phyloP scores from a whole-genome alignment of 441 rosid species.

The Syzygium syzygioides region DNA sequence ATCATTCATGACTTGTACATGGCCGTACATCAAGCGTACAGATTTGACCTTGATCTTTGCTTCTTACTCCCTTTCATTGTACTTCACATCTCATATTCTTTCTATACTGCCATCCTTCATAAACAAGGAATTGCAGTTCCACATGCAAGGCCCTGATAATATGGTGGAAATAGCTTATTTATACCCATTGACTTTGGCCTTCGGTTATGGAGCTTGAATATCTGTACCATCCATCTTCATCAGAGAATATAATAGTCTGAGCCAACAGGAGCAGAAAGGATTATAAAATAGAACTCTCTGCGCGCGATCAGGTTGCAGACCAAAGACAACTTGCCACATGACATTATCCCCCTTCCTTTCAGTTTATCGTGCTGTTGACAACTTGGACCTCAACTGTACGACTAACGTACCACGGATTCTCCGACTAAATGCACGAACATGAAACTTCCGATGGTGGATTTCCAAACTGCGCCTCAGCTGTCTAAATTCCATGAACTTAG shows the following conservation, averaged over 20 bases:
- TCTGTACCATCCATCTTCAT: neutral
- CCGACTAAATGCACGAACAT: neutral
- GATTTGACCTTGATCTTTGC: neutral
- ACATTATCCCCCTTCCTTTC: neutral
- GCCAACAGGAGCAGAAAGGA: neutral
- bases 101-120: conserved; percentile 6
- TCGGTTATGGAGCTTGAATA: neutral
- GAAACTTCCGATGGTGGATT: neutral
- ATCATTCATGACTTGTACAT: neutral
- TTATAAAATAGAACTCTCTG: neutral
- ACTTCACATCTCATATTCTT: neutral
- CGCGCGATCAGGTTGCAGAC: neutral
- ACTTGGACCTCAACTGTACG: conserved; percentile 10
- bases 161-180: neutral
- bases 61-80: neutral
- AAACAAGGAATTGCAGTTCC: conserved; percentile 13
- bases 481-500: conserved; percentile 7
- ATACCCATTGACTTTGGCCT: neutral
- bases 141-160: neutral
- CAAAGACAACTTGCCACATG: neutral
- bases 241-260: neutral
- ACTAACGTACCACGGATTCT: conserved; percentile 23
- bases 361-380: neutral
- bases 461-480: neutral
- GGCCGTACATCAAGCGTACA: neutral